A percentile compares a stretch with the other conserved stretches of the same genome.
Evolutionary conservation across 2,329 filamentous ascomycete genomes (phyloP).

Genomic region (Hawksworthiomyces lignivorus): DNA sequence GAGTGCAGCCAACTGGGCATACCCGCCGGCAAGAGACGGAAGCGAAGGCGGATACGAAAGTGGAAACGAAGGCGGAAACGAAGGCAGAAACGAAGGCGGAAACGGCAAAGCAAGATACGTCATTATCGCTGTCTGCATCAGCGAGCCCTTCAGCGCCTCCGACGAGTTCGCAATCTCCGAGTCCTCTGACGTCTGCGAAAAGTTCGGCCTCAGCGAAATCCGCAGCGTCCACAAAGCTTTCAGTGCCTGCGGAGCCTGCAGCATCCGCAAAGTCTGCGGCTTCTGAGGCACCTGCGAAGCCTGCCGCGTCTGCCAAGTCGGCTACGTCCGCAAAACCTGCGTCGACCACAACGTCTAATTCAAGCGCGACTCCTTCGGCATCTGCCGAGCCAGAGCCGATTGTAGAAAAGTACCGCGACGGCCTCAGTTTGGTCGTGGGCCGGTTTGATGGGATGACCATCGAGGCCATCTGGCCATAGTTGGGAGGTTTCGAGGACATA

Average conservation of each 20-base stretch:
- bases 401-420: constrained; percentile 12
- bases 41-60: not conserved
- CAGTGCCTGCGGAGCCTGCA: not conserved
- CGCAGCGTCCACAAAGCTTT: too few species aligned
- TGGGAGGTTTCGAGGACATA: too few species aligned
- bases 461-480: constrained; percentile 11
- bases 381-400: not conserved
- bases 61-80: not conserved
- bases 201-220: too few species aligned
- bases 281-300: not conserved
- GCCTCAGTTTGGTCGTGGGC: constrained; percentile 9
- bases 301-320: not conserved
- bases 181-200: too few species aligned
- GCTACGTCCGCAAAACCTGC: not conserved
- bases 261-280: too few species aligned
- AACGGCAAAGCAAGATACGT: too few species aligned
- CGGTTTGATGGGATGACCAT: constrained; percentile 11
- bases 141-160: too few species aligned
- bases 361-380: not conserved
- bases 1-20: not conserved
- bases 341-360: too few species aligned
- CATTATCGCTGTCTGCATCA: too few species aligned
- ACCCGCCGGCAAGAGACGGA: not conserved
- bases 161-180: too few species aligned
- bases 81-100: not conserved